Evolutionary conservation across 306 rosid genomes (phyloP), one percentile per base, ranked within the genome.

Genomic region (Quercus rubra): DNA sequence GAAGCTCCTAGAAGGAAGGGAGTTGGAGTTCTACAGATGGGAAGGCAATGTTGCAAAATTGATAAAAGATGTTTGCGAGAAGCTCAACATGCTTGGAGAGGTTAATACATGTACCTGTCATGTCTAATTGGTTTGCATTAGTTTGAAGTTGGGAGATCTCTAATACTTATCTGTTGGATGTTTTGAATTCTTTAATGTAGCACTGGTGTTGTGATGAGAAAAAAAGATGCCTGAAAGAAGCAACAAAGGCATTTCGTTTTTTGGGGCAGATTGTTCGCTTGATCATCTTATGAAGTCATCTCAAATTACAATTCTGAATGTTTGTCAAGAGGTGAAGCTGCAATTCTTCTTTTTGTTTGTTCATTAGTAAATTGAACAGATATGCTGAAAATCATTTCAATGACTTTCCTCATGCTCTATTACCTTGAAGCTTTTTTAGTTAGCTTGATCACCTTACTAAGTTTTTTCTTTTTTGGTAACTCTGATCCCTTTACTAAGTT

Each of bases 51-150:
- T 75, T 21, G 86, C 63, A 14, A 90, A 92, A 76, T 73, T 85
- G 73, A 74, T 91, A 80, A 91, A 89, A 84, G 89, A 75, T 76
- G 88, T 93, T 13, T 97, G 96, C 0, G 94, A 88, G 82, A 95
- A 95, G 80, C 92, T 95, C 54, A 91, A 91, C 88, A 81, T 80
- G 86, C 91, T 95, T 74, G 90, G 92, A 75, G 93, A 90, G 97
- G 99, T 95, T 57, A 69, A 51, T 74, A 33, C 54, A 27, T 21
- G 41, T 14, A 5, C 31, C 7, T 51, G 17, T 46, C 27, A 10
- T 83, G 10, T 75, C 70, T 43, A 11, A 2, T 38, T n/a, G 41
- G 38, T 80, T 71, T 15, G 46, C 54, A 27, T 41, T n/a, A n/a
- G 41, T 77, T 70, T 14, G 52, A 57, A n/a, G 12, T 4, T 3